Base-by-base conservation (phyloP, 2,329 filamentous ascomycete genomes). In the Coniochaeta ligniaria region DNA sequence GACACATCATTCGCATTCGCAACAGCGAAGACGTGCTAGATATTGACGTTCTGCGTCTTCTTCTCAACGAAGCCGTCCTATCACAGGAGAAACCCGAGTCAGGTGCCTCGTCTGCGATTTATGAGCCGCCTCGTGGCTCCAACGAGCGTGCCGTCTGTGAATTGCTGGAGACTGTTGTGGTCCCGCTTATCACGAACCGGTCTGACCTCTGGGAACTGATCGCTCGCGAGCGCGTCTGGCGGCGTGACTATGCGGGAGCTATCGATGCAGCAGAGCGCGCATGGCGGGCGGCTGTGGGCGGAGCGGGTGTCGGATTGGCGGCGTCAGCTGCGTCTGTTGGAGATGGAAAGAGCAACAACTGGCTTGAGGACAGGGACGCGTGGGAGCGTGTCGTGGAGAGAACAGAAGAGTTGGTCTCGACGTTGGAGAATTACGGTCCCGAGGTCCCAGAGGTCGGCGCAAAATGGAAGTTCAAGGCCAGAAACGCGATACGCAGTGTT, bases 381-480 rank as follows among this genome's bases (percentile, higher is more conserved):
- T 96, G 91, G 90, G 77, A 85, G 62, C 80, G 80, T 0, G 85
- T 96, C 5, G 91, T 96, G 2, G 80, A 85, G 63, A 84, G 91
- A 58, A 98, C 95, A 0, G 85, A 92, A 60, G 87, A 91, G 70
- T 75, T 98, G 47, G 91, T 95, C 0, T 87, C 90, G 64, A 85
- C 90, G 58, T 91, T 97, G 74, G 90, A 95, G 75, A 92, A 88
- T 71, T 86, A 92, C 67, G 90, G 90, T 0, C 76, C 80, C 0
- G 80, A 83, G 65, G 80, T 86, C 22, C 85, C 87, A 63, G 70
- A 85, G 33, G 86, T 97, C 2, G 91, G 91, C 2, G 83, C 82
- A 61, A 88, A 87, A 68, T 99, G 95, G 95, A 90, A 85, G 73
- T 90, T 90, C 64, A 98, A 96, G 82, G 91, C 91, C 0, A 82